Conservation (phyloP, 768 basidiomycete species). For the Tricholomella constricta region DNA sequence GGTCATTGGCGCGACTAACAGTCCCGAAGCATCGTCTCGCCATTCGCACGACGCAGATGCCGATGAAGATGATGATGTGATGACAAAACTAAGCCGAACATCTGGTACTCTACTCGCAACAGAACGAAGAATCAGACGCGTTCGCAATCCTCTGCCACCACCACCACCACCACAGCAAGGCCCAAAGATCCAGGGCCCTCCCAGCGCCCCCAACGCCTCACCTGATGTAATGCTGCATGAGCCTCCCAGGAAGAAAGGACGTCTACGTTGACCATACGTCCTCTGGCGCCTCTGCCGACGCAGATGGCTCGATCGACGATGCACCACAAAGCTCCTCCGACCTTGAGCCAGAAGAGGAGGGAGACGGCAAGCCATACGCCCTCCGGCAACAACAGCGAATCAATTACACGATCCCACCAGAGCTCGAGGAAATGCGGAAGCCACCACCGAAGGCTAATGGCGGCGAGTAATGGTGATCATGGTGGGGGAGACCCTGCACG, state of each 20-base stretch:
- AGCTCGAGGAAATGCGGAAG: conserved; percentile 67
- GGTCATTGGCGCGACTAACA: conserved; percentile 96
- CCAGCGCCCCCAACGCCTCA: conserved; percentile 30
- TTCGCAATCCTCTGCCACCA: conserved; percentile 5
- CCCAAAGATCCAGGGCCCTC: conserved; percentile 15
- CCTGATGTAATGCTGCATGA: conserved; percentile 28
- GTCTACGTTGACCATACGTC: conserved; percentile 50
- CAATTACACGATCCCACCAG: conserved; percentile 83
- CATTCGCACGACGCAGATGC: conserved; percentile 21
- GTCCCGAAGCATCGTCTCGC: conserved; percentile 81
- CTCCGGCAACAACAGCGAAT: conserved; percentile 67
- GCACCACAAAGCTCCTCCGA: conserved; percentile 48
- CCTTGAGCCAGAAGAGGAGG: conserved; percentile 47
- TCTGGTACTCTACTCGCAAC: conserved; percentile 42
- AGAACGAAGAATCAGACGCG: conserved; percentile 33
- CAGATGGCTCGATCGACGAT: conserved; percentile 62
- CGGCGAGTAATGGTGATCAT: too few species aligned
- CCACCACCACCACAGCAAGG: conserved; percentile 4
- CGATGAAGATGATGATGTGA: conserved; percentile 31
- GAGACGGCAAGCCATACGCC: conserved; percentile 61
- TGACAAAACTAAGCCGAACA: conserved; percentile 27
- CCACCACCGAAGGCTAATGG: conserved; percentile 42
- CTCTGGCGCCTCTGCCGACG: conserved; percentile 52
- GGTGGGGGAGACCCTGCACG: conserved; percentile 97
- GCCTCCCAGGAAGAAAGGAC: conserved; percentile 44